Base-by-base conservation (phyloP, 139 green algal genomes). In the Coelastrella sp. region DNA sequence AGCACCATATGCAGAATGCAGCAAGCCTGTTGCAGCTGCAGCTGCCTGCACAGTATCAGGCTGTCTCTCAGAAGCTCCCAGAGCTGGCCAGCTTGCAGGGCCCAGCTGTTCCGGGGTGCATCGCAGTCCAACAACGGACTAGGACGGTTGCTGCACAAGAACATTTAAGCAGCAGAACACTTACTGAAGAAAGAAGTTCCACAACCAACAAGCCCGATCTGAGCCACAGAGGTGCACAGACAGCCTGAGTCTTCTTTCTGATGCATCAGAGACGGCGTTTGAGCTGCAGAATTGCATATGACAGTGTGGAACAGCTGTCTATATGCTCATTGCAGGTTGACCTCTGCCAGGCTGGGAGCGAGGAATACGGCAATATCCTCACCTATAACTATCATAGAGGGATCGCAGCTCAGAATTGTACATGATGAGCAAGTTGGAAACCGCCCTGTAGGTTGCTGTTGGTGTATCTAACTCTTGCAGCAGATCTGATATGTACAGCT, bases 311-410 rank as follows among this genome's bases (percentile, higher is more conserved):
- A n/a, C n/a, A n/a, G n/a, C n/a, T n/a, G n/a, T n/a, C n/a, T n/a
- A n/a, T n/a, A n/a, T n/a, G n/a, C n/a, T n/a, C n/a, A n/a, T n/a
- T n/a, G n/a, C n/a, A n/a, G n/a, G n/a, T n/a, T n/a, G n/a, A n/a
- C n/a, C n/a, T n/a, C n/a, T n/a, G n/a, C n/a, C n/a, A n/a, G n/a
- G n/a, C n/a, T n/a, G n/a, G n/a, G n/a, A n/a, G 38, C 3, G 13
- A 41, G 7, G 34, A 15, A 66, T 9, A 25, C 48, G 13, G 2
- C 17, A 15, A 64, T 27, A 35, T 64, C 17, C 88, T 75, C 79
- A 91, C 83, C 90, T 89, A 84, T 93, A 94, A 67, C 87, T 88
- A 83, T 95, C 91, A 75, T 95, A 95, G 43, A 95, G 59, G 27
- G 69, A 59, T 27, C 92, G 67, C 79, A 95, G 85, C 83, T 95